Percentiles rank a stretch among this genome's conserved stretches.
These are phyloP conservation scores for Thielaviopsis punctulata DNA, from an alignment of 2,329 filamentous ascomycete genomes.

Conservation along the genomic window DNA sequence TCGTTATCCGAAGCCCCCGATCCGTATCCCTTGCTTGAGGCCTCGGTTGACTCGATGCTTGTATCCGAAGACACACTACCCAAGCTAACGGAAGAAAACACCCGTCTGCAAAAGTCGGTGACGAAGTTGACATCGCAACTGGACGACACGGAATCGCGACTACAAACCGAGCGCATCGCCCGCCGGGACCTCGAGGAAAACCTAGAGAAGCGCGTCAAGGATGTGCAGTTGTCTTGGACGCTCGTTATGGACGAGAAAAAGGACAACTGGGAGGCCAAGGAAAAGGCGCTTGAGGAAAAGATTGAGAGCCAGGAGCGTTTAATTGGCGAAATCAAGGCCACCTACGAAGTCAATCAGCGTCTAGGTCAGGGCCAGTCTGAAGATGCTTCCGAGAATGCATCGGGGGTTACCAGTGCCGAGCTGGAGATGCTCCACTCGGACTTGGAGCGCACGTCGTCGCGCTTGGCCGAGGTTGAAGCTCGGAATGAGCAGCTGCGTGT, in stretches of 20 bases:
- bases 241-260: slow-evolving; percentile 85
- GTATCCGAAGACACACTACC: slow-evolving; percentile 84
- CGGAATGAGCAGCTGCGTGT: slow-evolving; percentile 85
- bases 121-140: slow-evolving; percentile 60
- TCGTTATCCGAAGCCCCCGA: slow-evolving; percentile 90
- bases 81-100: slow-evolving; percentile 74
- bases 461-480: slow-evolving; percentile 79
- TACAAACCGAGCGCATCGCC: slow-evolving; percentile 60
- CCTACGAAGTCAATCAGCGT: slow-evolving; percentile 87
- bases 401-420: slow-evolving; percentile 66
- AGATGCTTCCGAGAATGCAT: slow-evolving; percentile 33
- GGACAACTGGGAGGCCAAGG: slow-evolving; percentile 91
- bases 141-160: slow-evolving; percentile 61
- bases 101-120: slow-evolving; percentile 67
- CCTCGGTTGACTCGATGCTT: slow-evolving; percentile 74
- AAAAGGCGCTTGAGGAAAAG: slow-evolving; percentile 81
- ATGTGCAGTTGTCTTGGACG: slow-evolving; percentile 77
- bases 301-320: slow-evolving; percentile 84
- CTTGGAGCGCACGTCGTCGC: slow-evolving; percentile 69
- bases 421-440: slow-evolving; percentile 87
- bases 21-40: slow-evolving; percentile 88
- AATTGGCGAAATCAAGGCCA: slow-evolving; percentile 88
- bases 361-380: slow-evolving; percentile 55
- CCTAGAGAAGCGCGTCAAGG: slow-evolving; percentile 66
- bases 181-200: slow-evolving; percentile 60